These are phyloP conservation scores for Wallacemonas sp. DNA, from an alignment of 208 protist species.

Conservation along the genomic window DNA sequence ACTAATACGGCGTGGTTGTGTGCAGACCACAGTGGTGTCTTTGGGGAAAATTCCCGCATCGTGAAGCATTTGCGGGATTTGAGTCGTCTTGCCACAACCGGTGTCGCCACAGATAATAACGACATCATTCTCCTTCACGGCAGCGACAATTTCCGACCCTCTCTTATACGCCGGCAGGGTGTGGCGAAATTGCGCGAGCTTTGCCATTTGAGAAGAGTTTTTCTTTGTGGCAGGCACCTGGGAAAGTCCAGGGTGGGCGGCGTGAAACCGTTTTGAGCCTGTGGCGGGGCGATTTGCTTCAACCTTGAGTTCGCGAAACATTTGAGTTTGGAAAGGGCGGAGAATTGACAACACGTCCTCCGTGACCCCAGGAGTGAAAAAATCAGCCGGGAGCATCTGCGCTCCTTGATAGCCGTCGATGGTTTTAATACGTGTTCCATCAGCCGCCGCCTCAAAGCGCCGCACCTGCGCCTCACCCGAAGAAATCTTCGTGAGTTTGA, in stretches of 20 bases:
- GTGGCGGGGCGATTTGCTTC: constrained; percentile 23
- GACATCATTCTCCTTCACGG: constrained; percentile 61
- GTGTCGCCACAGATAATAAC: constrained; percentile 96
- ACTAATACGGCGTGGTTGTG: constrained; percentile 89
- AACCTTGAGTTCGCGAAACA: constrained; percentile 46
- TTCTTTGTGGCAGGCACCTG: neutral
- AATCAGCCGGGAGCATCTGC: constrained; percentile 54
- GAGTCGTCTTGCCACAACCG: constrained; percentile 97
- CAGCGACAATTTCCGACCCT: constrained; percentile 52
- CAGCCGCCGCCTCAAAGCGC: constrained; percentile 34
- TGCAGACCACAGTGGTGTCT: constrained; percentile 73
- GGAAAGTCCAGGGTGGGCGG: constrained; percentile 40
- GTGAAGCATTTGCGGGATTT: constrained; percentile 88
- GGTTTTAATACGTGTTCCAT: constrained; percentile 50
- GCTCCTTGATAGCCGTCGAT: constrained; percentile 81
- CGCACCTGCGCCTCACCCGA: constrained; percentile 28
- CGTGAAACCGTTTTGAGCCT: constrained; percentile 31
- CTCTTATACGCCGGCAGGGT: constrained; percentile 58
- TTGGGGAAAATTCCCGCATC: constrained; percentile 67
- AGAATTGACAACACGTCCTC: constrained; percentile 26
- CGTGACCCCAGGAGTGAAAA: constrained; percentile 29
- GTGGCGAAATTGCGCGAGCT: constrained; percentile 56
- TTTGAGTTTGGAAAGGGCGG: constrained; percentile 38
- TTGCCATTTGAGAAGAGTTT: constrained; percentile 3
- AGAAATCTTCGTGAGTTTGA: constrained; percentile 69